Evolutionary conservation across 1,139 yeast species (phyloP), one percentile per base, ranked within the genome.

Genomic region (Candida dubliniensis): DNA sequence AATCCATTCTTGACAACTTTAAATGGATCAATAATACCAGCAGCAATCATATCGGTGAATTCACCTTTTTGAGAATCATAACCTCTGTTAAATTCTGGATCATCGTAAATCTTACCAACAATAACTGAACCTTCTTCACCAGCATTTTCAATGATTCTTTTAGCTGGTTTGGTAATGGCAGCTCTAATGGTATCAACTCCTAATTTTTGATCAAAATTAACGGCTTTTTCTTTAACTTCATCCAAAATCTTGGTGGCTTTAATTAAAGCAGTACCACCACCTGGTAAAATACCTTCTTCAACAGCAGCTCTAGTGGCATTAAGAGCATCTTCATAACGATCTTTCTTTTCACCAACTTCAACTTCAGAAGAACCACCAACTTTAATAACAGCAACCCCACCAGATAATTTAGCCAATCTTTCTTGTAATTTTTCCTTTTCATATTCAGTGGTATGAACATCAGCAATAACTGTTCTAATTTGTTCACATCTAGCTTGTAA

Each of bases 221-320:
- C 89, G 48, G 95, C 86, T 15, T 58, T 57, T 44, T 63, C 66
- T 72, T 84, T 79, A 52, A 93, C 84, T 36, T 73, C 79, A 58
- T 84, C 95, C 63, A 93, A 80, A 55, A 87, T 71, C 65, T 84
- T 81, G 46, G 96, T 83, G 38, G 99, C 99, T 82, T 93, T 93
- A 62, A 91, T 82, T 67, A 93, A 81, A 54, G 99, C 99, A 57
- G 98, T 93, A 77, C 99, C 99, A 70, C 99, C 99, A 77, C 99
- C 99, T 67, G 99, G 99, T 59, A 93, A 81, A 64, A 95, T 93
- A 76, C 99, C 99, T 73, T 93, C 99, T 74, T 93, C 96, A 53
- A 93, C 99, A 53, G 99, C 99, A 57, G 99, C 99, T 76, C 99
- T 90, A 47, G 99, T 95, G 48, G 99, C 99, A 68, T 95, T 93